Evolutionary conservation across 768 basidiomycete species (phyloP), one percentile per base, ranked within the genome.

Genomic region (Pisolithus tinctorius): DNA sequence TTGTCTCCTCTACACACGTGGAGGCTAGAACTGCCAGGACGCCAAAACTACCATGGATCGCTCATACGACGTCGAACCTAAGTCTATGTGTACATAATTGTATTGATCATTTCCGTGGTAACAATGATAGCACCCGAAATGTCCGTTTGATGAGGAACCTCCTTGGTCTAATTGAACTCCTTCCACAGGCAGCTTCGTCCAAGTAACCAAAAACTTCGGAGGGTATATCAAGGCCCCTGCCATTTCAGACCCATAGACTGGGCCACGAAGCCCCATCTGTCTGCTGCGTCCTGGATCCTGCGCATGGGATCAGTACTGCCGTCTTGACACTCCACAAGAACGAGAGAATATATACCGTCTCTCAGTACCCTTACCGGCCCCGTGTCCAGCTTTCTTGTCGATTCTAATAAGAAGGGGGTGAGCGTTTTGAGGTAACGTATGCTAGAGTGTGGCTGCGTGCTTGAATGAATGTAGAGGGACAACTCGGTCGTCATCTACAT

Each of bases 401-500:
- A 92, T 81, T 20, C 88, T 79, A 45, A 91, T 70, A 17, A 93
- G 72, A 11, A 92, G 71, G 5, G 89, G 90, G 59, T 88, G 68
- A 0, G 80, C 77, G 63, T 90, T 92, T 43, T 81, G 58, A 1
- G 85, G 74, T 1, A 80, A 67, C 1, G 66, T 69, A 61, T 91
- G 69, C 62, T 93, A 90, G 36, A 91, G 70, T 17, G 81, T 81
- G 14, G 90, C 90, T 0, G 84, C 82, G 47, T 81, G 75, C 68
- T 93, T 93, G 78, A 87, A 90, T 8, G 88, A 87, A 67, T 91
- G 90, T 63, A 88, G 71, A 1, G 88, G 87, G 4, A 91, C 88
- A n/a, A 92, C 89, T 31, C 89, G 83, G 59, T 89, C 87, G 57
- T 91, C 89, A 55, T 88, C 87, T 88, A 58, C 11, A 29, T 34